Evolutionary conservation across 371 early-diverging fungal species (phyloP), one percentile per base, ranked within the genome.

Genomic region (Dinochytrium kinnereticum): DNA sequence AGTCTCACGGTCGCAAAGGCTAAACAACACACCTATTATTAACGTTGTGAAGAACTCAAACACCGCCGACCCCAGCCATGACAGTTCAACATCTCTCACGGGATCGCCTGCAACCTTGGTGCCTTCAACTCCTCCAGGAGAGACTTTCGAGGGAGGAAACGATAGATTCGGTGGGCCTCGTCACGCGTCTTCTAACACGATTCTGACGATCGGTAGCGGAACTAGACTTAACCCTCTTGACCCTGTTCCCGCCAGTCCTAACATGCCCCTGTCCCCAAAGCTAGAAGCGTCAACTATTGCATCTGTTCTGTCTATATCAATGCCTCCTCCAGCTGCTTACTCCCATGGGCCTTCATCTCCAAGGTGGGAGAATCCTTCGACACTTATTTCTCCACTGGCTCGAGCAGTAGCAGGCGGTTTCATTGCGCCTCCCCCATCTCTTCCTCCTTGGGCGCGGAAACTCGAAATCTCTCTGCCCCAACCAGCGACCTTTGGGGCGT

Each of bases 21-120:
- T 61, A 3, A 61, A 61, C 61, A 61, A 61, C 61, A 34, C 61
- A 10, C 61, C 61, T 7, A 61, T 61, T 37, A 61, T 61, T 36
- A 28, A 61, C 24, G 61, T 61, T 13, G 37, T 61, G 36, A 17
- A 34, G 36, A 34, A 34, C 26, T 30, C 13, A 36, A 61, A 37
- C 13, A 10, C 24, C 10, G 36, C 26, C 34, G 34, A 33, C 34
- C 61, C 61, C 24, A n/a, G n/a, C n/a, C n/a, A n/a, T n/a, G n/a
- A n/a, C n/a, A n/a, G n/a, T n/a, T 34, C 44, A 7, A 44, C 44
- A 44, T 44, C 44, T 13, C 19, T 44, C 13, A 44, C 7, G 7
- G 44, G 44, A 19, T 55, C 57, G 24, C 21, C 57, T 26, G 5
- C 57, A 55, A 55, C 57, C 17, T 26, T 30, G 7, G 21, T 44